These are phyloP conservation scores for Stentor coeruleus DNA, from an alignment of 73 alveolate genomes.

Conservation along the genomic window DNA sequence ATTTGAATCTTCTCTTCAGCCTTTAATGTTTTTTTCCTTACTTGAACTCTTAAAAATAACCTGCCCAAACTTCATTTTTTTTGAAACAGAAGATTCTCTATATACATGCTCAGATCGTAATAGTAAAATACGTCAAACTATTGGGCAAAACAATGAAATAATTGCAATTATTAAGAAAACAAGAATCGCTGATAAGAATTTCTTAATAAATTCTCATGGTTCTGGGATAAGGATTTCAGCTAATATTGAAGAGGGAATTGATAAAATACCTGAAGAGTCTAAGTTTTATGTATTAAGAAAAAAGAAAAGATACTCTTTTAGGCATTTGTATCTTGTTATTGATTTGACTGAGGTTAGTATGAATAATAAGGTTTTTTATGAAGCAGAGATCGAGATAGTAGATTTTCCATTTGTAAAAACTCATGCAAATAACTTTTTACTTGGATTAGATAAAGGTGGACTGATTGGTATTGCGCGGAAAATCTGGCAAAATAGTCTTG, in stretches of 20 bases:
- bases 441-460: not conserved
- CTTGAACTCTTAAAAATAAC: not conserved
- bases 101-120: not conserved
- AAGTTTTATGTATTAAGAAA: not conserved
- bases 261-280: not conserved
- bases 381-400: not conserved
- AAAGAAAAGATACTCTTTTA: not conserved
- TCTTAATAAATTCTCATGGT: constrained; percentile 4
- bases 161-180: not conserved
- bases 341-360: not conserved
- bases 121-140: not conserved
- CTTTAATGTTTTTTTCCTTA: not conserved
- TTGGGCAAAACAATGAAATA: not conserved
- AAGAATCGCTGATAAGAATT: not conserved
- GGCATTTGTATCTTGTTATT: not conserved
- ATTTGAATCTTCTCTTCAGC: not conserved
- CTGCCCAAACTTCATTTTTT: not conserved
- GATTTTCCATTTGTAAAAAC: constrained; percentile 4
- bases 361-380: not conserved
- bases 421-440: not conserved
- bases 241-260: not conserved
- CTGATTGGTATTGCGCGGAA: not conserved
- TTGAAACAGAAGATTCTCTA: not conserved
- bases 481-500: not conserved
- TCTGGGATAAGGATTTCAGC: constrained; percentile 1